These are phyloP conservation scores for Brassica balearica DNA, from an alignment of 441 rosid genomes.

Conservation along the genomic window DNA sequence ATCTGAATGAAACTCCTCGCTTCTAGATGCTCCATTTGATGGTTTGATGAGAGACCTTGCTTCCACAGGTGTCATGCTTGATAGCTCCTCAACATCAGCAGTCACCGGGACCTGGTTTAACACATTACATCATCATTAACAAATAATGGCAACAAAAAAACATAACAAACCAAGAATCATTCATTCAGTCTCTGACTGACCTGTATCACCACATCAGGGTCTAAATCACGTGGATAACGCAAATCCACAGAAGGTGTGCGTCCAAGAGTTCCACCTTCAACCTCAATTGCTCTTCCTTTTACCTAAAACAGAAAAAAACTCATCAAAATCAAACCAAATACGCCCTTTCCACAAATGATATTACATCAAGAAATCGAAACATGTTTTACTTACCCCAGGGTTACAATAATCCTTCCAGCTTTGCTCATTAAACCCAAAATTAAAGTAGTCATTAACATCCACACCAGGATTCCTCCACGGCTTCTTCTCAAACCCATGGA, in stretches of 20 bases:
- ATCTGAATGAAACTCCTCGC: conserved; percentile 36
- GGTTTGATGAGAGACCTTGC: conserved; percentile 32
- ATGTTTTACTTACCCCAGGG: conserved; percentile 25
- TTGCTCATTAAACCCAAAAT: conserved; percentile 35
- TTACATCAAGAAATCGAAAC: conserved; percentile 7
- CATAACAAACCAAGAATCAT: conserved; percentile 17
- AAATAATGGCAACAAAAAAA: conserved; percentile 20
- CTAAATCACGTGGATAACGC: conserved; percentile 49
- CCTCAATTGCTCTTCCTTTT: conserved; percentile 72
- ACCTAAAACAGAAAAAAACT: conserved; percentile 45
- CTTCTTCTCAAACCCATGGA: conserved; percentile 26
- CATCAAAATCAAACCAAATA: conserved; percentile 21
- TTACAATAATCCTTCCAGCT: conserved; percentile 39
- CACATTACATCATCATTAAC: conserved; percentile 31
- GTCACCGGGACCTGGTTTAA: conserved; percentile 59
- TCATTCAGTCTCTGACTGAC: conserved; percentile 50
- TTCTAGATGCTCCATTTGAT: conserved; percentile 35
- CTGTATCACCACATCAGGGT: conserved; percentile 77
- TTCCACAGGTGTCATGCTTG: conserved; percentile 42
- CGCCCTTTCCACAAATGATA: not conserved
- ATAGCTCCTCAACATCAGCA: conserved; percentile 50
- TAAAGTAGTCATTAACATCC: conserved; percentile 34
- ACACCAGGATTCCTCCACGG: conserved; percentile 38
- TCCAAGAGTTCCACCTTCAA: conserved; percentile 54
- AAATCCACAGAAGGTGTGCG: conserved; percentile 61